phyloP scores from a whole-genome alignment of 495 filamentous ascomycete genomes.

The Cairneyella variabilis region DNA sequence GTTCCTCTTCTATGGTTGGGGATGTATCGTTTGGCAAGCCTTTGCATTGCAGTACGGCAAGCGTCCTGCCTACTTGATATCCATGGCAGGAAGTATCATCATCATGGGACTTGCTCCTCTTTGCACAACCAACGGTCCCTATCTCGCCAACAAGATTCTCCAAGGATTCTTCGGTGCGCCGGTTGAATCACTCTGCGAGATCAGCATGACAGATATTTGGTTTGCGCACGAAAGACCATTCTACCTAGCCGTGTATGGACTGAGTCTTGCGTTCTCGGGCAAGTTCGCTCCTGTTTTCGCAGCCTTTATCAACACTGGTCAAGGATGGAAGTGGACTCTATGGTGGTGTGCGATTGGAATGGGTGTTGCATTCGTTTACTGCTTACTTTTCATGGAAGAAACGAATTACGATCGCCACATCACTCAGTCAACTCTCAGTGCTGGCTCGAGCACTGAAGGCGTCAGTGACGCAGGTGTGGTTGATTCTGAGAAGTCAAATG shows the following conservation, averaged over 20 bases:
- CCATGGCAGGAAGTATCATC: conserved; percentile 37
- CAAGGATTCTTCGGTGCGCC: conserved; percentile 63
- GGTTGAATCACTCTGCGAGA: conserved; percentile 60
- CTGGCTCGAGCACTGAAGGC: background rate
- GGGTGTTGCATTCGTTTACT: conserved; percentile 32
- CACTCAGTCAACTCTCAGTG: background rate
- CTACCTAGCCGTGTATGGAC: conserved; percentile 63
- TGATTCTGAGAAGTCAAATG: background rate
- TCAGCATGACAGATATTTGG: conserved; percentile 61
- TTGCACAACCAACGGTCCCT: conserved; percentile 33
- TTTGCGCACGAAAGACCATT: conserved; percentile 66
- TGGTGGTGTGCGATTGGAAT: conserved; percentile 48
- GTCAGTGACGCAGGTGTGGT: background rate
- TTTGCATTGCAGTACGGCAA: conserved; percentile 64
- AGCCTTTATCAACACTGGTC: conserved; percentile 38
- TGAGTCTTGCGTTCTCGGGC: conserved; percentile 58
- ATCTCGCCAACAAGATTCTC: conserved; percentile 57
- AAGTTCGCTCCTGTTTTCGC: conserved; percentile 46
- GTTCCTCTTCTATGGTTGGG: conserved; percentile 61
- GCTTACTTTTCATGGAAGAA: conserved; percentile 42
- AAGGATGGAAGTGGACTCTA: conserved; percentile 46
- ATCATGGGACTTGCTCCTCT: conserved; percentile 26
- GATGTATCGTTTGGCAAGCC: conserved; percentile 65
- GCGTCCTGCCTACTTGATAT: conserved; percentile 56
- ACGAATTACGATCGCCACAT: conserved; percentile 32